These are phyloP conservation scores for Ramichloridium luteum DNA, from an alignment of 2,329 filamentous ascomycete species.

Conservation along the genomic window DNA sequence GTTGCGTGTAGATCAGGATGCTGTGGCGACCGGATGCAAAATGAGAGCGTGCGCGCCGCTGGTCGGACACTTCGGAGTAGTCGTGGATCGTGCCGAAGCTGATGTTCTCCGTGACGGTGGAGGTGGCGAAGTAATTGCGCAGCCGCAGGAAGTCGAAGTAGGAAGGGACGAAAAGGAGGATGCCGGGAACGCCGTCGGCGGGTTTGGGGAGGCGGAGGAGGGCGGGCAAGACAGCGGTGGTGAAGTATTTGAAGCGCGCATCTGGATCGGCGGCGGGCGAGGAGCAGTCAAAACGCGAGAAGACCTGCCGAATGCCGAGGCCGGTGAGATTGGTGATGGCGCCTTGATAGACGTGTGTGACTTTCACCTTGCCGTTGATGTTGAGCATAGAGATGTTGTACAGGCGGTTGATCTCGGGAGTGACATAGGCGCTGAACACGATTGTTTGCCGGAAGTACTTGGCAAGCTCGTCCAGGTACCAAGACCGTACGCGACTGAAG, in stretches of 20 bases:
- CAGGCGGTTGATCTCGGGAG: conserved; percentile 74
- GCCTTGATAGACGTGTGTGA: conserved; percentile 52
- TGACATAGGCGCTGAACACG: conserved; percentile 68
- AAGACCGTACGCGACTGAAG: conserved; percentile 76
- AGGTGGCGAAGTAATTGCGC: conserved; percentile 79
- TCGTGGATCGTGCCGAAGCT: conserved; percentile 79
- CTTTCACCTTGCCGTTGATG: conserved; percentile 64
- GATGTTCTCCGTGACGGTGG: conserved; percentile 42
- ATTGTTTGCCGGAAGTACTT: conserved; percentile 75
- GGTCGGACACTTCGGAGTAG: conserved; percentile 67
- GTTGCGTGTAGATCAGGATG: conserved; percentile 80
- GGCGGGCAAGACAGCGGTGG: conserved; percentile 62
- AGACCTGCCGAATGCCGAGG: conserved; percentile 69
- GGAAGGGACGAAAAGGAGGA: conserved; percentile 78
- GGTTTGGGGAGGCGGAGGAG: conserved; percentile 58
- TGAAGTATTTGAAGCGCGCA: conserved; percentile 82
- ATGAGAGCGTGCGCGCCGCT: conserved; percentile 72
- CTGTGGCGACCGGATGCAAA: conserved; percentile 74
- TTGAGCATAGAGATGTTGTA: conserved; percentile 68
- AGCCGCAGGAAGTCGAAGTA: conserved; percentile 93
- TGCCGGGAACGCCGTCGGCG: conserved; percentile 44
- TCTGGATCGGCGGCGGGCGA: conserved; percentile 69
- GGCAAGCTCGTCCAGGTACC: conserved; percentile 86
- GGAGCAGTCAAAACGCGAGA: conserved; percentile 67
- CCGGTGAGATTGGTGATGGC: conserved; percentile 44